Evolutionary conservation across 2,329 filamentous ascomycete species (phyloP).

Genomic region (Magnaporthiopsis incrustans): DNA sequence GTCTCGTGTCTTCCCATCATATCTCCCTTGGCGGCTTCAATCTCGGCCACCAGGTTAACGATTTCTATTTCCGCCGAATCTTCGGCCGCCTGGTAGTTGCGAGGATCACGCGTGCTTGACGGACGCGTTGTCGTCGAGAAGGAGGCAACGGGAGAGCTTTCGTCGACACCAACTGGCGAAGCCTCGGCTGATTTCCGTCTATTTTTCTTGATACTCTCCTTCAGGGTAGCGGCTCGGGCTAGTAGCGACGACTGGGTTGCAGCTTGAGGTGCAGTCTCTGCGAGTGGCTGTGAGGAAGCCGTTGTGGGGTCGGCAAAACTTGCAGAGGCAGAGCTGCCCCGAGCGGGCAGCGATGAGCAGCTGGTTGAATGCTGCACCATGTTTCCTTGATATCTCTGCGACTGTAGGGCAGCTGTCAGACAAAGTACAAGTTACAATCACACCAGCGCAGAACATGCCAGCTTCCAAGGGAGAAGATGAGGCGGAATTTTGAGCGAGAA

Average conservation of each 20-base stretch:
- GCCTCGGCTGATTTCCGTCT: background rate
- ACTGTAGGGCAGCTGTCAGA: background rate
- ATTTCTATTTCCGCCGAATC: slow-evolving; percentile 7
- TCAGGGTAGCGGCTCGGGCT: slow-evolving; percentile 7
- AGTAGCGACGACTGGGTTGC: background rate
- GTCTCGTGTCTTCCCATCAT: background rate
- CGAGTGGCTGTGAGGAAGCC: background rate
- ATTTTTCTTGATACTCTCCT: slow-evolving; percentile 6
- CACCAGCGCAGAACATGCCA: no score
- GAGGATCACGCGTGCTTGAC: background rate
- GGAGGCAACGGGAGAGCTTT: background rate
- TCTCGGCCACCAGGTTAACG: slow-evolving; percentile 8
- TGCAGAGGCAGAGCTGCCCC: background rate
- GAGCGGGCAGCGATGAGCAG: background rate
- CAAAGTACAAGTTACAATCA: no score
- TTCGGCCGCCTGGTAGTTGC: background rate
- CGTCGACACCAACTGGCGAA: background rate
- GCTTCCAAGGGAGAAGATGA: no score
- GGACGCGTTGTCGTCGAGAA: background rate
- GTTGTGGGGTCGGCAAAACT: background rate
- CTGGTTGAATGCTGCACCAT: background rate
- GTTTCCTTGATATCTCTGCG: background rate
- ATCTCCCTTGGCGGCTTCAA: background rate
- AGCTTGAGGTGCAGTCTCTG: background rate
- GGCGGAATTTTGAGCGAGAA: no score